phyloP scores from a whole-genome alignment of 345 rosid species.

The Eucalyptus microcorys region DNA sequence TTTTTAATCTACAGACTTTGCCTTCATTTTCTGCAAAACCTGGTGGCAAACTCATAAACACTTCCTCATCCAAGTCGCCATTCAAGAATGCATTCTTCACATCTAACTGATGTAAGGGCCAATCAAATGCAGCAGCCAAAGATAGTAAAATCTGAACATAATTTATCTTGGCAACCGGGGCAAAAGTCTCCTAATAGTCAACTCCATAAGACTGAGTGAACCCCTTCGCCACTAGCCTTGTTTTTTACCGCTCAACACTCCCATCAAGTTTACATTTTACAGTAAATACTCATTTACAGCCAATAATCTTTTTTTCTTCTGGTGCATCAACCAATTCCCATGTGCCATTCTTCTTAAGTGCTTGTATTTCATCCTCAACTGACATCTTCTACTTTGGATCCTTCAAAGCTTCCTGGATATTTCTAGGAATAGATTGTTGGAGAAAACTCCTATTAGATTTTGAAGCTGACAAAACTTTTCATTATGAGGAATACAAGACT shows the following conservation, averaged over 20 bases:
- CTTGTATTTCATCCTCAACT: not conserved
- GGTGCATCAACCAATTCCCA: not conserved
- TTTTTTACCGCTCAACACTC: not conserved
- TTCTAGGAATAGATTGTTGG: not conserved
- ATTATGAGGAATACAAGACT: too few species aligned
- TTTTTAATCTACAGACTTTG: not conserved
- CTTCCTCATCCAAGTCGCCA: not conserved
- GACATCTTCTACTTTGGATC: not conserved
- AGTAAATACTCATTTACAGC: not conserved
- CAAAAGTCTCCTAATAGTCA: not conserved
- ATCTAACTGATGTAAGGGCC: not conserved
- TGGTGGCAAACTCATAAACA: not conserved
- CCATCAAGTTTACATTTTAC: not conserved
- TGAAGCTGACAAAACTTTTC: too few species aligned
- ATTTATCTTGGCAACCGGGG: not conserved
- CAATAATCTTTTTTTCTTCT: not conserved
- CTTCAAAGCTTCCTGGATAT: not conserved
- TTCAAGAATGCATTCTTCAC: not conserved
- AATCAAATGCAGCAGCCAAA: not conserved
- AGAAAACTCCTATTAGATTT: too few species aligned
- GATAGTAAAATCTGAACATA: accelerated
- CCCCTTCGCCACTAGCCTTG: not conserved
- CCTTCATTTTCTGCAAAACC: not conserved
- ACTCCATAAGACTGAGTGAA: not conserved
- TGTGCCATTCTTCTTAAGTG: not conserved